Evolutionary conservation across 1,284 basidiomycete species (phyloP).

Genomic region (Golubevia sp.): DNA sequence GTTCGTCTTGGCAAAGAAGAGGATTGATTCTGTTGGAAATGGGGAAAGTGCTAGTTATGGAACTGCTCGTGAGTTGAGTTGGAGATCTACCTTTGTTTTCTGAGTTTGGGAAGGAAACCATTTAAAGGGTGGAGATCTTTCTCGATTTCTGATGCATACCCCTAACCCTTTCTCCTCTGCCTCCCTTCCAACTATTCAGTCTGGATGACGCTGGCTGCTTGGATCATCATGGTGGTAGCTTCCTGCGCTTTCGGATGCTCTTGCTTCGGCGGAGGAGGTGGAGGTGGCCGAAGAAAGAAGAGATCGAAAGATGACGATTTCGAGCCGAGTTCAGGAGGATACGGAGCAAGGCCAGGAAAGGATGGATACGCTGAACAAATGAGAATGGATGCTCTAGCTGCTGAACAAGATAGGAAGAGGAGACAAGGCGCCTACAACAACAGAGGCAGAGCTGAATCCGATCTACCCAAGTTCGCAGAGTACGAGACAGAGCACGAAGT

Average conservation of each 20-base stretch:
- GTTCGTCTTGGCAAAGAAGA: constrained; percentile 48
- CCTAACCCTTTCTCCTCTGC: neutral
- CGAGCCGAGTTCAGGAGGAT: constrained; percentile 12
- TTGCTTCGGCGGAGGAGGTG: constrained; percentile 12
- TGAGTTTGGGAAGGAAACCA: too few species aligned
- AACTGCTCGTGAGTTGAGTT: constrained; percentile 18
- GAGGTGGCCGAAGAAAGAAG: constrained; percentile 26
- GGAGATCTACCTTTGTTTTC: too few species aligned
- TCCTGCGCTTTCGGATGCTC: constrained; percentile 39
- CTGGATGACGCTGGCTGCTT: constrained; percentile 51
- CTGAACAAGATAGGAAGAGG: constrained; percentile 36
- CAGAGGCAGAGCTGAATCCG: constrained; percentile 4
- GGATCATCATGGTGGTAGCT: constrained; percentile 39
- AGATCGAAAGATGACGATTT: constrained; percentile 28
- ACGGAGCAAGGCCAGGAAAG: constrained; percentile 4
- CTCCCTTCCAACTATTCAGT: constrained; percentile 8
- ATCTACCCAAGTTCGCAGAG: constrained; percentile 52
- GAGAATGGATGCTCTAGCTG: constrained; percentile 51
- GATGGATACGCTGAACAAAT: constrained; percentile 36
- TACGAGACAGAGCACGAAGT: constrained; percentile 46
- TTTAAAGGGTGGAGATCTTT: too few species aligned
- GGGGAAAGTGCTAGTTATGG: constrained; percentile 38
- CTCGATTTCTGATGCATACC: neutral
- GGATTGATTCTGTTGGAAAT: constrained; percentile 31
- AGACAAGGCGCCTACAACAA: constrained; percentile 26